Evolutionary conservation across 371 early-diverging fungal species (phyloP).

Genomic region (Funneliformis caledonium): DNA sequence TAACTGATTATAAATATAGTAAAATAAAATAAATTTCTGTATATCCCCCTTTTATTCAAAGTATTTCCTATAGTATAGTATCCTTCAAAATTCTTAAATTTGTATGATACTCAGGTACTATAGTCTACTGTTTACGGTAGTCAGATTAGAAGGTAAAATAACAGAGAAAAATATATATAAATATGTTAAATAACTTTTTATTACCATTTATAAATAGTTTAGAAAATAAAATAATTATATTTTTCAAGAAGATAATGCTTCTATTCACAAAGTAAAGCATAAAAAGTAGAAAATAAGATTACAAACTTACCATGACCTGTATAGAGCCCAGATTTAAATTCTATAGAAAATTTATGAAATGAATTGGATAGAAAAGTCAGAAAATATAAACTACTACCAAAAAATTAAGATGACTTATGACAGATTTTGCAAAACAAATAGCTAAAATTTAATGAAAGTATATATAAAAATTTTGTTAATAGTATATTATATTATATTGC

Average conservation of each 20-base stretch:
- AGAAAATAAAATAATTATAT: conserved; percentile 1
- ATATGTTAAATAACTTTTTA: background rate
- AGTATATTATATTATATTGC: background rate
- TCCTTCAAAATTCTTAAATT: no score
- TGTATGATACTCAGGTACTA: no score
- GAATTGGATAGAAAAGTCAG: background rate
- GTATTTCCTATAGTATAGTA: no score
- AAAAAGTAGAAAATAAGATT: background rate
- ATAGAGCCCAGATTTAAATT: background rate
- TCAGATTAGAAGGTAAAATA: background rate
- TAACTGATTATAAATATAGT: no score
- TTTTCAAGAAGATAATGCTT: background rate
- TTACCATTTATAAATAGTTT: background rate
- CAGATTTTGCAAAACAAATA: background rate
- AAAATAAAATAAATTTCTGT: no score
- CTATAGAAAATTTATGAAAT: background rate
- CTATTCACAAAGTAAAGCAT: background rate
- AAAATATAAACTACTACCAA: background rate
- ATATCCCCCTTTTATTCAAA: no score
- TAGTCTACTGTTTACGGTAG: no score
- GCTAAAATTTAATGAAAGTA: background rate
- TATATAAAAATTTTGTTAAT: conserved; percentile 11
- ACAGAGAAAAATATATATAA: background rate
- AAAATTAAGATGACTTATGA: no score
- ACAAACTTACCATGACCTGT: background rate